A percentile compares a stretch with the other conserved stretches of the same genome.
Conservation (phyloP, 2,329 filamentous ascomycete species). For the Penicillium expansum region DNA sequence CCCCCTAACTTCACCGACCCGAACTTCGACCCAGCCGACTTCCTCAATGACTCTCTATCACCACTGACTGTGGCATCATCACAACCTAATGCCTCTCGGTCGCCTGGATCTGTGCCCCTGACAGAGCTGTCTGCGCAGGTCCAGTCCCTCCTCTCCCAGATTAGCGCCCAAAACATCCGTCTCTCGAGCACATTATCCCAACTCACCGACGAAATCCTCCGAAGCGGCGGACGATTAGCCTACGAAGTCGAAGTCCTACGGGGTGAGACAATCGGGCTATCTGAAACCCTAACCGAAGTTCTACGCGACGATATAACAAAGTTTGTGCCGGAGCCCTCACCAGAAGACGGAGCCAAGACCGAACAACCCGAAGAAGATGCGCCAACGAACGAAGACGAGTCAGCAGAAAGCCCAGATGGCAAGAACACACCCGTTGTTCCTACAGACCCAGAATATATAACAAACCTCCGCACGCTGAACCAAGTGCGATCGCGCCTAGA, state of each 20-base stretch:
- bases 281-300: conserved; percentile 71
- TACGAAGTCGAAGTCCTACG: conserved; percentile 92
- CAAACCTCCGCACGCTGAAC: conserved; percentile 76
- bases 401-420: conserved; percentile 1
- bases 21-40: conserved; percentile 78
- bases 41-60: conserved; percentile 77
- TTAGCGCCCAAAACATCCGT: conserved; percentile 83
- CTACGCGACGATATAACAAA: conserved; percentile 69
- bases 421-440: conserved; percentile 5
- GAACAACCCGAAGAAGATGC: conserved; percentile 1
- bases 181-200: conserved; percentile 79
- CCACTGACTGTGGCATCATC: conserved; percentile 56
- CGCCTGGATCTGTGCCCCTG: conserved; percentile 57
- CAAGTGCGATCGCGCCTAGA: conserved; percentile 82
- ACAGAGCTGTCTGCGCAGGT: conserved; percentile 77
- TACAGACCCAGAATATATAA: conserved; percentile 65
- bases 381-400: conserved; percentile 7
- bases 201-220: conserved; percentile 89
- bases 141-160: conserved; percentile 78
- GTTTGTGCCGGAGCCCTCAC: conserved; percentile 58
- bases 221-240: conserved; percentile 80
- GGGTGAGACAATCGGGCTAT: conserved; percentile 80
- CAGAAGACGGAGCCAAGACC: conserved; percentile 6
- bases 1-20: conserved; percentile 72
- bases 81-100: conserved; percentile 37